Evolutionary conservation across 1,284 basidiomycete species (phyloP).

Genomic region (Mycena sp.): DNA sequence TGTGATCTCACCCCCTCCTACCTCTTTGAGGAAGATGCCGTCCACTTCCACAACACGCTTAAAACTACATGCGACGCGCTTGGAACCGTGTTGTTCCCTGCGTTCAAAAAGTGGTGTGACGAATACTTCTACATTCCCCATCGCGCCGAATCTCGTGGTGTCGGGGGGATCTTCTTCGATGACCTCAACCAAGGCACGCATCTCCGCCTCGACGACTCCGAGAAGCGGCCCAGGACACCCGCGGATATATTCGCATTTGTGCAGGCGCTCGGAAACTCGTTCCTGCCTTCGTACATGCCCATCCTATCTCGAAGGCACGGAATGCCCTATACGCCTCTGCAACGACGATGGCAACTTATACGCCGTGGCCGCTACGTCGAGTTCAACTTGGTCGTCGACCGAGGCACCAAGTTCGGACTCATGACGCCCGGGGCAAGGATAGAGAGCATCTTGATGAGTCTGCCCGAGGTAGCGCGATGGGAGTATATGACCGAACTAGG

Average conservation of each 20-base stretch:
- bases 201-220: conserved; percentile 54
- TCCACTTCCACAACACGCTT: conserved; percentile 79
- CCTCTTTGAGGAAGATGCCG: conserved; percentile 88
- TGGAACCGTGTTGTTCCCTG: conserved; percentile 75
- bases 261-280: conserved; percentile 75
- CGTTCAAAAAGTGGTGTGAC: conserved; percentile 97
- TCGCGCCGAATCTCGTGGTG: conserved; percentile 87
- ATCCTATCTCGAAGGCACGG: conserved; percentile 72
- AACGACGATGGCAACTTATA: conserved; percentile 90
- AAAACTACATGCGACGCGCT: conserved; percentile 76
- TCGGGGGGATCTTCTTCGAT: conserved; percentile 87
- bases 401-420: conserved; percentile 89
- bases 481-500: conserved; percentile 92
- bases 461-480: conserved; percentile 93
- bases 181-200: conserved; percentile 58
- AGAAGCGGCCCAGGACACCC: conserved; percentile 57
- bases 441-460: conserved; percentile 93
- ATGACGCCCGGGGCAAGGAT: conserved; percentile 90
- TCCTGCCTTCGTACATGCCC: conserved; percentile 90
- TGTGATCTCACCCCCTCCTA: conserved; percentile 87
- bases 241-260: conserved; percentile 84
- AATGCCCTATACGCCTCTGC: conserved; percentile 67
- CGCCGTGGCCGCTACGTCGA: conserved; percentile 93
- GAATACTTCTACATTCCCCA: conserved; percentile 97
- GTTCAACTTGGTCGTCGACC: conserved; percentile 93